Evolutionary conservation across 371 early-diverging fungal species (phyloP).

Genomic region (Dichotomocladium elegans): DNA sequence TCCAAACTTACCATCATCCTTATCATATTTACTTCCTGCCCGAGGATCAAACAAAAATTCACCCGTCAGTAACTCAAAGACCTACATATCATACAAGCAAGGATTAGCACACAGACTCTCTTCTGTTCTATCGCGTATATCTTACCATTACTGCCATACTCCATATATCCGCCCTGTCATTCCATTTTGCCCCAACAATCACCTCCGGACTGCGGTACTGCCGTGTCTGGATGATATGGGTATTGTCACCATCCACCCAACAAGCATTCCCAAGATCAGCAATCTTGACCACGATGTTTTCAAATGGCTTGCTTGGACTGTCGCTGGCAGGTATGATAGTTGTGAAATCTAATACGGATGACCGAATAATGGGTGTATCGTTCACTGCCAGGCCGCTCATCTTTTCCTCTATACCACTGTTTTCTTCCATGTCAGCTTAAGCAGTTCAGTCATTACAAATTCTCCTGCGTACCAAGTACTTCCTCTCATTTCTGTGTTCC

Average conservation of each 20-base stretch:
- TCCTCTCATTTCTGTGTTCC: constrained; percentile 6
- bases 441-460: neutral
- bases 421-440: too few species aligned
- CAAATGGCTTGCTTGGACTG: constrained; percentile 12
- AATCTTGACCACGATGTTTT: constrained; percentile 80
- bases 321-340: neutral
- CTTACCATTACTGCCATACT: constrained; percentile 87
- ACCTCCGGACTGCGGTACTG: constrained; percentile 98
- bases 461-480: constrained; percentile 4
- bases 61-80: constrained; percentile 85
- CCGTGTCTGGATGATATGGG: constrained; percentile 95
- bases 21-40: constrained; percentile 69
- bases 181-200: constrained; percentile 92
- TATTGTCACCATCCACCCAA: constrained; percentile 91
- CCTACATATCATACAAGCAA: constrained; percentile 34
- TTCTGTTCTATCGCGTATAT: neutral
- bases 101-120: neutral
- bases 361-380: neutral
- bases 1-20: constrained; percentile 8
- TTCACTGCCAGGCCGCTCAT: neutral
- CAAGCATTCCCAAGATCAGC: constrained; percentile 98
- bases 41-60: constrained; percentile 95
- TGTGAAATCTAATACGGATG: neutral
- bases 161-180: constrained; percentile 92
- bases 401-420: neutral